These are phyloP conservation scores for Ilyonectria robusta DNA, from an alignment of 2,329 filamentous ascomycete species.

Conservation along the genomic window DNA sequence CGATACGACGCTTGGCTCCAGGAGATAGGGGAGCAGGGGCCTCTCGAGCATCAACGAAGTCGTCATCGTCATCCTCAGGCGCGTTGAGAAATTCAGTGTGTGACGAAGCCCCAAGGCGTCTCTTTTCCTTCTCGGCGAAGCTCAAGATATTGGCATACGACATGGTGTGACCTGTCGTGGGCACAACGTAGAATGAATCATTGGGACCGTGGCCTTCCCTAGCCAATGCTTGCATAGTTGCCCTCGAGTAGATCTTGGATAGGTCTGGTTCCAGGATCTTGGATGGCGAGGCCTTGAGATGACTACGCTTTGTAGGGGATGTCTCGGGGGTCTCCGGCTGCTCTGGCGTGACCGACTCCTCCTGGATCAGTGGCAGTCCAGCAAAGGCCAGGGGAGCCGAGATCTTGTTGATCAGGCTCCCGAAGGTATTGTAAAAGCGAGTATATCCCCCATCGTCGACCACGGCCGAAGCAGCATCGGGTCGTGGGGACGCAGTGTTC, in stretches of 20 bases:
- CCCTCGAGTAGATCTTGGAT: conserved; percentile 85
- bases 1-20: conserved; percentile 57
- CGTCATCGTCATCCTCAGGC: conserved; percentile 79
- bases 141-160: conserved; percentile 93
- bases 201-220: conserved; percentile 75
- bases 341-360: conserved; percentile 58
- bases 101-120: conserved; percentile 68
- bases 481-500: conserved; percentile 43
- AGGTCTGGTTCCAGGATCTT: conserved; percentile 73
- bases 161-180: conserved; percentile 89
- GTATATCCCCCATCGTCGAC: conserved; percentile 83
- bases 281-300: conserved; percentile 52
- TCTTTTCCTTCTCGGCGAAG: conserved; percentile 76
- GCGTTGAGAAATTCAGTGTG: conserved; percentile 65
- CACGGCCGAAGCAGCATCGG: conserved; percentile 42
- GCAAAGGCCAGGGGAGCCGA: conserved; percentile 94
- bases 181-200: conserved; percentile 95
- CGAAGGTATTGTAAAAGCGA: conserved; percentile 93
- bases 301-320: conserved; percentile 56
- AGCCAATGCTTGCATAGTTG: conserved; percentile 83
- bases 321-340: conserved; percentile 55
- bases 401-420: conserved; percentile 87
- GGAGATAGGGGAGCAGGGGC: conserved; percentile 65
- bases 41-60: conserved; percentile 91
- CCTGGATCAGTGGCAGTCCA: conserved; percentile 81